A percentile compares a stretch with the other conserved stretches of the same genome.
phyloP scores from a whole-genome alignment of 768 basidiomycete genomes.

The Lactarius quietus region DNA sequence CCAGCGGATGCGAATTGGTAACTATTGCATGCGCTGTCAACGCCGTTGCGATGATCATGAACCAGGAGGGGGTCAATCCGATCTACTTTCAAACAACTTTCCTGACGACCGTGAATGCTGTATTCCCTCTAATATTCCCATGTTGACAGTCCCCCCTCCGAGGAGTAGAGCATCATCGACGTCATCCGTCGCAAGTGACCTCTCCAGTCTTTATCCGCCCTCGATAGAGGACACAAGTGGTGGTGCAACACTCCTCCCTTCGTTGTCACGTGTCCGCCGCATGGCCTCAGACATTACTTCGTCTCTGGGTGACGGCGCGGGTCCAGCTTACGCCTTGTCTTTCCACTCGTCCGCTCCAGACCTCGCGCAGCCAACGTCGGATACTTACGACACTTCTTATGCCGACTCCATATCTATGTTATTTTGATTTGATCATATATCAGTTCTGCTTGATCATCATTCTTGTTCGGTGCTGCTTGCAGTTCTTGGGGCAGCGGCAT shows the following conservation, averaged over 20 bases:
- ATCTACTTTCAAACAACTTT: constrained; percentile 6
- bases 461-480: constrained; percentile 19
- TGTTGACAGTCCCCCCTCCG: constrained; percentile 18
- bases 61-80: constrained; percentile 8
- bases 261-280: constrained; percentile 20
- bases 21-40: constrained; percentile 23
- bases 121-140: constrained; percentile 8
- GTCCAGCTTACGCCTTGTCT: constrained; percentile 5
- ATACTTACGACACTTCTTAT: constrained; percentile 20
- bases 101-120: constrained; percentile 8
- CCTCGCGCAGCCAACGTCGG: constrained; percentile 12
- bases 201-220: constrained; percentile 19
- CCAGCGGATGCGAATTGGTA: constrained; percentile 10
- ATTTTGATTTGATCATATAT: constrained; percentile 13
- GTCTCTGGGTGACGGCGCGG: constrained; percentile 8
- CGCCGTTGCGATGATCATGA: constrained; percentile 20
- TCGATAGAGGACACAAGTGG: constrained; percentile 20
- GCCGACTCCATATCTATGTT: constrained; percentile 16
- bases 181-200: constrained; percentile 22
- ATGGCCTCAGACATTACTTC: constrained; percentile 3
- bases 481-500: neutral
- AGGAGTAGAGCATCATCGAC: constrained; percentile 26
- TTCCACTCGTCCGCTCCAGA: constrained; percentile 12
- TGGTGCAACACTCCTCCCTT: neutral
- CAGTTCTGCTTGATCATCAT: constrained; percentile 5